Percentiles rank a stretch among this genome's conserved stretches.
These are phyloP conservation scores for Tillandsia fasciculata DNA, from an alignment of 176 grass and related monocot genomes.

Conservation along the genomic window DNA sequence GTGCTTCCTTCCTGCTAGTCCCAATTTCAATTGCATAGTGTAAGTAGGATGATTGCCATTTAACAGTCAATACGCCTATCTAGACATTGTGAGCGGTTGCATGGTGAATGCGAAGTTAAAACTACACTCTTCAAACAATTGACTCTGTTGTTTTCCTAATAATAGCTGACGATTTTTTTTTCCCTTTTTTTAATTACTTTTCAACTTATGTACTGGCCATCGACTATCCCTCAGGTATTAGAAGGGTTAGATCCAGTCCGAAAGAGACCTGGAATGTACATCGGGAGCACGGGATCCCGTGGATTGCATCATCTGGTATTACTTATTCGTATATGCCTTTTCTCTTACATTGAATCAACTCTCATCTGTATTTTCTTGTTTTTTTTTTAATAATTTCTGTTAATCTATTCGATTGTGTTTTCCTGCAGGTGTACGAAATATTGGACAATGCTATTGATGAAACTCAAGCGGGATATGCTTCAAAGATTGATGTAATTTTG, in stretches of 20 bases:
- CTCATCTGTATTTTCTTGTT: background rate
- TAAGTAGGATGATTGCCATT: background rate
- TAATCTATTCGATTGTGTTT: background rate
- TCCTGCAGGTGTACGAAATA: slow-evolving; percentile 72
- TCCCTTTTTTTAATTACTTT: background rate
- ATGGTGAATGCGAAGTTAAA: background rate
- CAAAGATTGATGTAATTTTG: slow-evolving; percentile 68
- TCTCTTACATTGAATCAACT: background rate
- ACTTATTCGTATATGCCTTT: slow-evolving; percentile 12
- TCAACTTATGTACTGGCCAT: slow-evolving; percentile 18
- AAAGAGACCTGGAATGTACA: slow-evolving; percentile 98
- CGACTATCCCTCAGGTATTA: slow-evolving; percentile 48
- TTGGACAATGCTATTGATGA: slow-evolving; percentile 97
- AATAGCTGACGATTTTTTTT: slow-evolving; percentile 5
- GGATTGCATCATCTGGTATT: slow-evolving; percentile 95
- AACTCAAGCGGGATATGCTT: slow-evolving; percentile 74
- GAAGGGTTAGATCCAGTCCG: slow-evolving; percentile 94
- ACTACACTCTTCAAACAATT: background rate
- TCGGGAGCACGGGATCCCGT: slow-evolving; percentile 91
- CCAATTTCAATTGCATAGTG: background rate
- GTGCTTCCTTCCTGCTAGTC: background rate
- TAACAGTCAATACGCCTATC: background rate
- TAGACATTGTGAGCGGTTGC: background rate
- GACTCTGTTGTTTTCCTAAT: background rate
- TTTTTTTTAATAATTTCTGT: background rate